Base-by-base conservation (phyloP, 129 eudicot genomes). In the Helianthus tuberosus region DNA sequence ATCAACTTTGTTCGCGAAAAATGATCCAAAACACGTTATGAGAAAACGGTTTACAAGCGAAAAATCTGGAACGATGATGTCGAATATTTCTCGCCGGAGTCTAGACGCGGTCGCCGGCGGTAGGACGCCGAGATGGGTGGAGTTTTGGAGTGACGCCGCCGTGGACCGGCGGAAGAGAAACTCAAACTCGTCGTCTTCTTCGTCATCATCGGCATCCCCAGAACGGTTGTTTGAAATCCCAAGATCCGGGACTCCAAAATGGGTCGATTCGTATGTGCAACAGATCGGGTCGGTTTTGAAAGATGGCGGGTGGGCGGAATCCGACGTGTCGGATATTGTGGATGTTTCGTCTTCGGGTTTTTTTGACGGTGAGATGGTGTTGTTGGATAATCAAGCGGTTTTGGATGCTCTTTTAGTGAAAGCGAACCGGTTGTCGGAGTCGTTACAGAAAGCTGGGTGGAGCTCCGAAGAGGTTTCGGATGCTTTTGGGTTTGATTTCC, bases 381-480 rank as follows among this genome's bases (percentile, higher is more conserved):
- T 91, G 65, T 52, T 95, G 53, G 99, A 95, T 29, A 91, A 87
- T 43, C 94, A 95, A 72, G 86, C 89, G 5, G 90, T 91, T 9
- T 60, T 88, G 3, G 99, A 95, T 39, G 97, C 97, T n/a, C 73
- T 95, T 49, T 83, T 95, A 1, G 25, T 95, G 57, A 95, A 95
- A 89, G 89, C 93, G 61, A 91, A 86, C 68, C 89, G 94, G 55
- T 89, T 84, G 25, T 95, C 99, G 48, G 99, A 91, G 39, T 82
- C 84, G 44, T 75, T 95, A 12, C 85, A 86, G 70, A 88, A 88
- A 76, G 94, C 93, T 47, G 99, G 99, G 66, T 95, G 99, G 99
- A 95, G 94, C 89, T 86, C 96, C 78, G 96, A 91, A 15, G 99
- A 95, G 76, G 99, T 95, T 17, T 84, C 97, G 75, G 96, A 95